Base-by-base conservation (phyloP, 768 basidiomycete species). In the Tubosaeta sp. region DNA sequence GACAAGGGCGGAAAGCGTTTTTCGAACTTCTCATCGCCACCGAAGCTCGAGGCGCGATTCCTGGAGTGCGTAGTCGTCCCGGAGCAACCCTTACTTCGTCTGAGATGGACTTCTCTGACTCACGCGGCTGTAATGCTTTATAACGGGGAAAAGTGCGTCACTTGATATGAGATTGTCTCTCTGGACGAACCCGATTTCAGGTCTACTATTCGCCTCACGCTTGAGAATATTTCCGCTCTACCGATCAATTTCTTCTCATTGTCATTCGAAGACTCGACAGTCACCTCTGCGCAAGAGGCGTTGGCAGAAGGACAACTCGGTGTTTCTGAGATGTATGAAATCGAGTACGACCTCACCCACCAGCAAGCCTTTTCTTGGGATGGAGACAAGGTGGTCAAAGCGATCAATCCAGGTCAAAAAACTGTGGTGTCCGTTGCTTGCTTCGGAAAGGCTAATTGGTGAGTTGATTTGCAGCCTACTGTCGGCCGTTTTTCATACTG, bases 111-210 rank as follows among this genome's bases (percentile, higher is more conserved):
- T 14, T 91, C 90, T n/a, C 72, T 97, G 19, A 95, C 89, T 1
- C 93, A 97, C 59, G 93, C 92, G 1, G 92, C 95, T 0, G 73
- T 97, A 25, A 95, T 97, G 91, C 74, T 98, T 46, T 97, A 95
- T 63, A 83, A 95, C 44, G 97, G 97, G 32, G 97, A 99, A 74
- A 84, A 72, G 95, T 93, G 56, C 54, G 84, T 72, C 6, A 5
- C 14, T 33, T 50, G 26, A 22, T 25, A 56, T 19, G 34, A 56
- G 14, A 14, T 6, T 46, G 22, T 29, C 46, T 16, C 10, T 5
- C 25, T 51, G 29, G 35, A 45, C 51, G 47, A 50, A 49, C 45
- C 50, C 29, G 2, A 39, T 47, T 50, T 44, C 42, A 97, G 95
- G 65, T 89, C 91, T 2, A 81, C 75, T 6, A 83, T 98, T 43